Percentiles rank a stretch among this genome's conserved stretches.
phyloP scores from a whole-genome alignment of 1,284 basidiomycete genomes.

The Flammula alnicola region DNA sequence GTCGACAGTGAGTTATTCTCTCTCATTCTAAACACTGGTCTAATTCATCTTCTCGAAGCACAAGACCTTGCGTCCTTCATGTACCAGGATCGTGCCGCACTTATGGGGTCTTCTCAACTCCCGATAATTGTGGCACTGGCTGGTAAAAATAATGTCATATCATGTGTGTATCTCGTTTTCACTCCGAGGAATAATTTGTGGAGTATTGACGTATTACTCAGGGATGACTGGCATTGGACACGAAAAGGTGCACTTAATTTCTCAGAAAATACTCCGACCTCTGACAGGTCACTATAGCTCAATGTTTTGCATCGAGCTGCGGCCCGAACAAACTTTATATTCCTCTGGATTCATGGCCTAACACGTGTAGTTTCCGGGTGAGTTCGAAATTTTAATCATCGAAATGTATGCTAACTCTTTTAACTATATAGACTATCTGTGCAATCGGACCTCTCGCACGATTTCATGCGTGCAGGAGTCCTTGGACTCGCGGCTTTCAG shows the following conservation, averaged over 20 bases:
- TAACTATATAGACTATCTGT: slow-evolving; percentile 29
- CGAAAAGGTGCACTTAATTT: slow-evolving; percentile 30
- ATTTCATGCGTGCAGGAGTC: slow-evolving; percentile 35
- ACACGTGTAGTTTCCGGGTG: slow-evolving; percentile 33
- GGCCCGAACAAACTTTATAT: slow-evolving; percentile 33
- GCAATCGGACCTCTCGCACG: slow-evolving; percentile 32
- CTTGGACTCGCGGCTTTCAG: slow-evolving; percentile 32
- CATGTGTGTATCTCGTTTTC: slow-evolving; percentile 28
- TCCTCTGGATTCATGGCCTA: slow-evolving; percentile 39
- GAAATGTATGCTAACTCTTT: background rate
- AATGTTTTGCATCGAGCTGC: slow-evolving; percentile 40
- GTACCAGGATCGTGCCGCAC: slow-evolving; percentile 37
- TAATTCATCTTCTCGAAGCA: slow-evolving; percentile 22
- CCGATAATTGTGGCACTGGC: slow-evolving; percentile 37
- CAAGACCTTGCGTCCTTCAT: slow-evolving; percentile 32
- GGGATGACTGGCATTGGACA: slow-evolving; percentile 39
- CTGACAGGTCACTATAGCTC: slow-evolving; percentile 24
- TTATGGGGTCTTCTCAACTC: slow-evolving; percentile 36
- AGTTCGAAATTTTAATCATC: slow-evolving; percentile 5
- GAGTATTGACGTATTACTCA: slow-evolving; percentile 8
- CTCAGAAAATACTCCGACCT: background rate
- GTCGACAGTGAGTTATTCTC: slow-evolving; percentile 43
- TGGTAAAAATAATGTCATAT: slow-evolving; percentile 40
- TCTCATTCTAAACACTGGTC: background rate
- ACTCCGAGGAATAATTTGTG: background rate